Conservation (phyloP, 805 yeast species). For the Metschnikowia peoriensis region DNA sequence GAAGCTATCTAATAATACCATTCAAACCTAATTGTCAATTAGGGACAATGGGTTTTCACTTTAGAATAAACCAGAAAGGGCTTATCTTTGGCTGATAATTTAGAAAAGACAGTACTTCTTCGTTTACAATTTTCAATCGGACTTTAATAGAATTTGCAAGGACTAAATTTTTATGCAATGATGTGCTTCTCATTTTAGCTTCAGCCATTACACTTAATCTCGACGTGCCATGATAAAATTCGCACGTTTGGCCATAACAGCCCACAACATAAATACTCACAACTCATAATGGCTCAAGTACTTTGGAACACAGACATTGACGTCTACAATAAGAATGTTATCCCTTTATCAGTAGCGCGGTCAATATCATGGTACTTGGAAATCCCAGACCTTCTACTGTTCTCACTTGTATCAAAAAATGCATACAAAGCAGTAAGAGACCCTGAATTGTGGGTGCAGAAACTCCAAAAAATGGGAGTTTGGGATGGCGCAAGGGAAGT, state of each 20-base stretch:
- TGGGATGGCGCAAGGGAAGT: conserved; percentile 30
- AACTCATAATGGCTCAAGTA: conserved; percentile 38
- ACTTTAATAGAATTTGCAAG: too few species aligned
- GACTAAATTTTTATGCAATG: not conserved
- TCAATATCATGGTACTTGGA: conserved; percentile 33
- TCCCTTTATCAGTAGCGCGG: conserved; percentile 39
- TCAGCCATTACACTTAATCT: not conserved
- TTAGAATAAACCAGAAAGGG: too few species aligned
- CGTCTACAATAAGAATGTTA: conserved; percentile 36
- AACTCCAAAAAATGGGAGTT: conserved; percentile 33
- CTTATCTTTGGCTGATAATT: too few species aligned
- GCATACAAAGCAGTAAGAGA: conserved; percentile 38
- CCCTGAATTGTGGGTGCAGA: conserved; percentile 39
- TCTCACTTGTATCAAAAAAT: conserved; percentile 38
- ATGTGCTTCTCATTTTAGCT: not conserved
- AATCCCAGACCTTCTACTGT: conserved; percentile 37
- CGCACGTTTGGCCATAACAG: not conserved
- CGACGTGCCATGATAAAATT: not conserved
- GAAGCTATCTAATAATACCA: too few species aligned
- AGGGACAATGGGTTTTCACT: too few species aligned
- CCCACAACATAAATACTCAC: not conserved
- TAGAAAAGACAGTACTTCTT: too few species aligned
- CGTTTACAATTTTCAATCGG: not conserved
- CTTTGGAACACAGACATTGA: conserved; percentile 47
- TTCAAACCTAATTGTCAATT: too few species aligned